Conservation (phyloP, 257 asterid genomes). For the Nicotiana otophora region DNA sequence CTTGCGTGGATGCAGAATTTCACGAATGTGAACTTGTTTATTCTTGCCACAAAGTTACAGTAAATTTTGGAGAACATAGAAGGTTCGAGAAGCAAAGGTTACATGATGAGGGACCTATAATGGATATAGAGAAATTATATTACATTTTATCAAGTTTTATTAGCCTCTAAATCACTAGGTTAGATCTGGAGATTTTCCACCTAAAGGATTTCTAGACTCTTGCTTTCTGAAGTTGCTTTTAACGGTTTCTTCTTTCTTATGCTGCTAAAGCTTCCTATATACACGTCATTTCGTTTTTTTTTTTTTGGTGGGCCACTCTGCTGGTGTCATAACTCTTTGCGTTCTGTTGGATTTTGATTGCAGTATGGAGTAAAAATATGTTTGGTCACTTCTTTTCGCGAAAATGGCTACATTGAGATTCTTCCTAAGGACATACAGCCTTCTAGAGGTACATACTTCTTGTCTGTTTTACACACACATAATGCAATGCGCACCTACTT, state of each 20-base stretch:
- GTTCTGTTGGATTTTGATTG: constrained; percentile 4
- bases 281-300: not conserved
- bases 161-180: not conserved
- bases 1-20: not conserved
- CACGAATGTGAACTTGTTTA: not conserved
- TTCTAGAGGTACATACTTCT: constrained; percentile 41
- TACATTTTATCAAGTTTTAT: not conserved
- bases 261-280: not conserved
- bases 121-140: not conserved
- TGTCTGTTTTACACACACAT: not conserved
- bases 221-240: not conserved
- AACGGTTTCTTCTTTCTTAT: not conserved
- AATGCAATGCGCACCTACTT: not conserved
- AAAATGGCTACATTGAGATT: constrained; percentile 74
- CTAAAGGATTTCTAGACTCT: not conserved
- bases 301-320: not conserved
- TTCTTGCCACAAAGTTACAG: not conserved
- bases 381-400: constrained; percentile 82
- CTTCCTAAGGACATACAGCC: constrained; percentile 63
- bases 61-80: not conserved
- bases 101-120: not conserved
- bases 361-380: constrained; percentile 84
- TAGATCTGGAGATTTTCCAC: not conserved
- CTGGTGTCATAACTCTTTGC: not conserved
- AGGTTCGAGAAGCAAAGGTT: not conserved